Base-by-base conservation (phyloP, 805 yeast species). In the Metschnikowia reukaufii region DNA sequence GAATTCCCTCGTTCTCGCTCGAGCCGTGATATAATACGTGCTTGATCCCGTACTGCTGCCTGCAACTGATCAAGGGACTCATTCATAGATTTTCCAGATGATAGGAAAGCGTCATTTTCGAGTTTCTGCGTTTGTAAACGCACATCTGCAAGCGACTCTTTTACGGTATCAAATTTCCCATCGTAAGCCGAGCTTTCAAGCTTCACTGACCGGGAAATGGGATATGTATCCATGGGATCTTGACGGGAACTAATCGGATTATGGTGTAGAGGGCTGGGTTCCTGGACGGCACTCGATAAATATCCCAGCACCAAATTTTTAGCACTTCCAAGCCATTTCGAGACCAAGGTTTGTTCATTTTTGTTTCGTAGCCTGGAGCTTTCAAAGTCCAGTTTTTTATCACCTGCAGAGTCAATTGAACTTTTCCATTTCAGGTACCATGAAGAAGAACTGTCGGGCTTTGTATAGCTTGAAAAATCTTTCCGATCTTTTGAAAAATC, bases 11-110 rank as follows among this genome's bases (percentile, higher is more conserved):
- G 15, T 21, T 45, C 48, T 21, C 41, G 20, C 20, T 43, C 45
- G 8, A 48, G 45, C 20, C 44, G 17, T 7, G 48, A 16, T 6
- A 48, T 43, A 3, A 40, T 17, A 2, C 36, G 41, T 16, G 47
- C 48, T 23, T 48, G 51, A 7, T 44, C 43, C 9, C 42, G 15
- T 17, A 44, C 41, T 3, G 43, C 44, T 9, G 36, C 37, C 42
- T 33, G 44, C 39, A 42, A 35, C 23, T 46, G 40, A n/a, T 20
- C 33, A 6, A 42, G 45, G 10, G 42, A n/a, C 34, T 45, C 32
- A 10, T 16, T 17, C 15, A 45, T 16, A n/a, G 43, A 44, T 29
- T 34, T 33, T 6, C 18, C 19, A 4, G 39, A 8, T 10, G 20
- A 8, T 1, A n/a, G 6, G 5, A 20, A 6, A 2, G 23, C 13